Evolutionary conservation across 441 rosid genomes (phyloP), one percentile per base, ranked within the genome.

Genomic region (Viola pubescens): DNA sequence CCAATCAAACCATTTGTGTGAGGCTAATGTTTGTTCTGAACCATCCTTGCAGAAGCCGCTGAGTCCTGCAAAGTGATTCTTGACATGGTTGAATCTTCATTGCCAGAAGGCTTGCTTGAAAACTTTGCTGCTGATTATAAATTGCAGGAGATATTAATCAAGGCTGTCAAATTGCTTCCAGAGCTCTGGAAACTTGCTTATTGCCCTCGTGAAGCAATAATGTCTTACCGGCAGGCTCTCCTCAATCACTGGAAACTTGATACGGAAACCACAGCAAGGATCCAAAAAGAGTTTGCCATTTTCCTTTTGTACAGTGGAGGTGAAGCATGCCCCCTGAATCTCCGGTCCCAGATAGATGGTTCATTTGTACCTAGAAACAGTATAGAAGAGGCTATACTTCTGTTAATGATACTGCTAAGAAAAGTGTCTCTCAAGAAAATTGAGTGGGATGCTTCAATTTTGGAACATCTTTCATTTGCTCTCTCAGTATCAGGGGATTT

Each of bases 161-260:
- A 87, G 77, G 92, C 88, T 0, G 91, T 89, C 0, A 89, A 87
- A 76, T 76, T 85, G 75, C 95, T 89, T 75, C 97, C 97, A n/a
- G 87, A 89, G 63, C 70, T 89, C 49, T 85, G 89, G 92, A 87
- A 85, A 68, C 87, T 77, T 54, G 81, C 82, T 47, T 90, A 83
- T 69, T 79, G 71, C 38, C 79, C 80, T 0, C 82, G 70, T 59
- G 95, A 89, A 67, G 85, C 92, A 55, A 79, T 83, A 26, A 59
- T 87, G 67, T 83, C 89, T 1, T 89, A 83, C 69, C 77, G 92
- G 42, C 60, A 81, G 40, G 89, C 88, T 9, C 87, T 89, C 42
- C 95, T 89, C 56, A 75, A 77, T 61, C 84, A 76, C 38, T 87
- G 97, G 97, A 81, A 81, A 54, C 92, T 89, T 6, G 83, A 89